phyloP scores from a whole-genome alignment of 2,329 filamentous ascomycete genomes.

The Claviceps quebecensis region DNA sequence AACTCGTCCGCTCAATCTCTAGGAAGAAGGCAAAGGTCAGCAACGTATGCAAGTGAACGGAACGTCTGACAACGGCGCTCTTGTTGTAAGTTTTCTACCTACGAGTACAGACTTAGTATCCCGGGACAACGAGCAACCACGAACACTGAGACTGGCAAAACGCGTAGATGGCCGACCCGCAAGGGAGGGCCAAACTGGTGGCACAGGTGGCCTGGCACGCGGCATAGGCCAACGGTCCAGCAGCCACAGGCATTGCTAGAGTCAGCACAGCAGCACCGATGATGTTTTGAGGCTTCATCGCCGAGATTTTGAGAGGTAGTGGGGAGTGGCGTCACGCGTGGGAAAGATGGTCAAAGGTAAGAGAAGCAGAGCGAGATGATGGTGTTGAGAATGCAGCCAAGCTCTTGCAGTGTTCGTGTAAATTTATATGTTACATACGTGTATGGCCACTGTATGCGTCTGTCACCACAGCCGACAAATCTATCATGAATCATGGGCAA shows the following conservation, averaged over 20 bases:
- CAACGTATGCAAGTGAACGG: not conserved
- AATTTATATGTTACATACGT: no score
- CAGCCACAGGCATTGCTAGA: not conserved
- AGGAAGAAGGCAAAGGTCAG: not conserved
- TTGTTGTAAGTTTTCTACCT: not conserved
- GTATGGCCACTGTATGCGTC: no score
- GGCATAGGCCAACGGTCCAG: not conserved
- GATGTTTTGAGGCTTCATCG: no score
- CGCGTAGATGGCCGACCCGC: not conserved
- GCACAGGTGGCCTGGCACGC: not conserved
- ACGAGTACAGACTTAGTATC: not conserved
- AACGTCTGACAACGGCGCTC: not conserved
- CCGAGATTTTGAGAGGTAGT: no score
- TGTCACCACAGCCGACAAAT: no score
- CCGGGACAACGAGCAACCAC: not conserved
- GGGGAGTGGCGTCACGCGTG: no score
- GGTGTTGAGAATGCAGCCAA: no score
- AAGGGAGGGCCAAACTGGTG: not conserved
- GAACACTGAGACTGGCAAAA: not conserved
- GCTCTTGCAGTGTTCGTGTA: no score
- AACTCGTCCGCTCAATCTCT: not conserved
- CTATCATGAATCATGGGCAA: no score
- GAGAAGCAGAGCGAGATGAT: no score
- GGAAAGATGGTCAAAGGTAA: no score
- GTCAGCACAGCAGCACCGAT: not conserved